Evolutionary conservation across 2,329 filamentous ascomycete species (phyloP).

Genomic region (Paecilomyces dactylethromorphus): DNA sequence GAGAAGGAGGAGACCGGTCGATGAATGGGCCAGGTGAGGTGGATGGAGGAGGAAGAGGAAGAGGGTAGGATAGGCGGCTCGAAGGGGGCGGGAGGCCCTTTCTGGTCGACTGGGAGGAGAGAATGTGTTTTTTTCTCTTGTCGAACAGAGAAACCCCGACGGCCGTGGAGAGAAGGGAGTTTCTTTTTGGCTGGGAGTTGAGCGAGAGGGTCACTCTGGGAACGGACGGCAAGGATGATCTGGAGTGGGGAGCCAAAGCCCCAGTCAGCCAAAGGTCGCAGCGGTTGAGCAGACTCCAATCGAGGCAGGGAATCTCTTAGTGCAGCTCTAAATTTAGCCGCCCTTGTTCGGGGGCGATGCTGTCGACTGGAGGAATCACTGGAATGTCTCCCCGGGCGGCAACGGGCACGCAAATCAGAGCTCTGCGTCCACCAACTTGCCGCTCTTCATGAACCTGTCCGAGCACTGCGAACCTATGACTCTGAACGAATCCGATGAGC

Average conservation of each 20-base stretch:
- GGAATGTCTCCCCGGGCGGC: slow-evolving; percentile 23
- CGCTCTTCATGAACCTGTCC: background rate
- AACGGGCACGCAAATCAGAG: slow-evolving; percentile 21
- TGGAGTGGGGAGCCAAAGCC: slow-evolving; percentile 1
- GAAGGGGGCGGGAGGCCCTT: background rate
- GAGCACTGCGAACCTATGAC: background rate
- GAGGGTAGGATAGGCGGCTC: slow-evolving; percentile 1
- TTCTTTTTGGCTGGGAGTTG: background rate
- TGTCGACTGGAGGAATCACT: slow-evolving; percentile 1
- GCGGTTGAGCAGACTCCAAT: background rate
- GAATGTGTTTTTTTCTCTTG: background rate
- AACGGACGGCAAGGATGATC: slow-evolving; percentile 5
- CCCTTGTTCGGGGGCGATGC: slow-evolving; percentile 14
- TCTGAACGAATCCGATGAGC: background rate
- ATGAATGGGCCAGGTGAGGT: slow-evolving; percentile 4
- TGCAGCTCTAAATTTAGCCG: slow-evolving; percentile 34
- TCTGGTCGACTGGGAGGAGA: background rate
- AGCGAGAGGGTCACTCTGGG: slow-evolving; percentile 5
- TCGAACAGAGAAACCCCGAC: background rate
- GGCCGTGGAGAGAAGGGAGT: background rate
- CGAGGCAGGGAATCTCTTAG: slow-evolving; percentile 2
- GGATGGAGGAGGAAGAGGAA: slow-evolving; percentile 6
- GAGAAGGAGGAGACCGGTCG: slow-evolving; percentile 4
- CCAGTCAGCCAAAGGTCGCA: slow-evolving; percentile 4
- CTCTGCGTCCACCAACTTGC: background rate